Conservation (phyloP, 495 filamentous ascomycete genomes). For the Bombardia bombarda region DNA sequence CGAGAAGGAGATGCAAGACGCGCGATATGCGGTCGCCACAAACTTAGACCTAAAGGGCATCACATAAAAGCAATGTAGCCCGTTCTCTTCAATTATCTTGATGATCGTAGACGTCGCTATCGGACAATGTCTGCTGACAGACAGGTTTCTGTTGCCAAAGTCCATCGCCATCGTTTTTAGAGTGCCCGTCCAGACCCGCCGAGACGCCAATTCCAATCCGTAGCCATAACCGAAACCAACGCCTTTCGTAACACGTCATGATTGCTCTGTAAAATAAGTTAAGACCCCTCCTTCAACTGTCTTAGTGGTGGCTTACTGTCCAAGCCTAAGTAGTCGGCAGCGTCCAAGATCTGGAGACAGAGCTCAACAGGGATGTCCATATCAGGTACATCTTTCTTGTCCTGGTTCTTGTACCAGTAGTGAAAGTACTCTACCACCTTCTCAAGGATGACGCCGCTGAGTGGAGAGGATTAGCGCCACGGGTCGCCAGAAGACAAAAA, state of each 20-base stretch:
- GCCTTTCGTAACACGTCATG: not conserved
- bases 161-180: too few species aligned
- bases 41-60: too few species aligned
- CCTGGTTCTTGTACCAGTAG: constrained; percentile 76
- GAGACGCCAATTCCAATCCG: not conserved
- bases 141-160: too few species aligned
- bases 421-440: constrained; percentile 89
- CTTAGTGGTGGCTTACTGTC: constrained; percentile 27
- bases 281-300: not conserved
- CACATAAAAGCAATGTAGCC: not conserved
- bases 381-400: constrained; percentile 72
- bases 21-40: too few species aligned
- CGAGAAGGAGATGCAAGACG: not conserved
- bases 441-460: constrained; percentile 73
- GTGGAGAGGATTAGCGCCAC: not conserved
- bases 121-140: too few species aligned
- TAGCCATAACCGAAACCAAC: not conserved
- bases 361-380: constrained; percentile 86
- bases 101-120: not conserved
- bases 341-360: constrained; percentile 83
- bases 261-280: constrained; percentile 5
- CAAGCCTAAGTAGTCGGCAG: constrained; percentile 68
- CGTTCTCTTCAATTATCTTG: not conserved
- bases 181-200: too few species aligned
- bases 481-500: not conserved